Evolutionary conservation across 2,329 filamentous ascomycete genomes (phyloP), one percentile per base, ranked within the genome.

Genomic region (Clarireedia paspali): DNA sequence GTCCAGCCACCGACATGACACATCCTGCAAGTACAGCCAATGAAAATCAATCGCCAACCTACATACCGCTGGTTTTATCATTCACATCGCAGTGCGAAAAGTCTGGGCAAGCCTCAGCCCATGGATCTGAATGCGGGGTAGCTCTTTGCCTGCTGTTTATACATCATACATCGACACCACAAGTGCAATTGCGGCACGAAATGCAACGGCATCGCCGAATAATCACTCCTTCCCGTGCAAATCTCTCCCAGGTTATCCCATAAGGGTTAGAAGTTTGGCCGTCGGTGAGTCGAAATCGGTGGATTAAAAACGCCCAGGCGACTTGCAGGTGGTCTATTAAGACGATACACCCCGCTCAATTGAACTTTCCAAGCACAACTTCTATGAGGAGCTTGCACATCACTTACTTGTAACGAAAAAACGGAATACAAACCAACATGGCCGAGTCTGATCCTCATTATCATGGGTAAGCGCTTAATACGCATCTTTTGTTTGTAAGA

Each of bases 41-140:
- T 12, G n/a, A 44, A 44, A 17, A 44, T 23, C 2, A 44, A 44
- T 44, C 4, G 17, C n/a, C 23, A 17, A 9, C 17, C 40, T 20
- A 9, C 17, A 12, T 44, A 2, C 17, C 23, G 17, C 23, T 20
- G 40, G 6, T 23, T 44, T 23, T 14, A 44, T 17, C n/a, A 23
- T 26, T 27, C 14, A 47, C 20, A 15, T 47, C 26, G 44, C 26
- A 47, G 23, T 26, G 23, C 3, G 4, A 47, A 26, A 15, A 47
- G 7, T 26, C 44, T 47, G 9, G 49, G 49, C 39, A 44, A 17
- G 26, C 27, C 12, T 38, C 53, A 55, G 47, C 38, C 34, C 10
- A 20, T 48, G 24, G 39, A 30, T 42, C 50, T 50, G n/a, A 34
- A 50, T 55, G 53, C 47, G 53, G 53, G 53, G 53, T 55, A 50